These are phyloP conservation scores for Schoenoplectus triqueter DNA, from an alignment of 202 grass and related monocot species.

Conservation along the genomic window DNA sequence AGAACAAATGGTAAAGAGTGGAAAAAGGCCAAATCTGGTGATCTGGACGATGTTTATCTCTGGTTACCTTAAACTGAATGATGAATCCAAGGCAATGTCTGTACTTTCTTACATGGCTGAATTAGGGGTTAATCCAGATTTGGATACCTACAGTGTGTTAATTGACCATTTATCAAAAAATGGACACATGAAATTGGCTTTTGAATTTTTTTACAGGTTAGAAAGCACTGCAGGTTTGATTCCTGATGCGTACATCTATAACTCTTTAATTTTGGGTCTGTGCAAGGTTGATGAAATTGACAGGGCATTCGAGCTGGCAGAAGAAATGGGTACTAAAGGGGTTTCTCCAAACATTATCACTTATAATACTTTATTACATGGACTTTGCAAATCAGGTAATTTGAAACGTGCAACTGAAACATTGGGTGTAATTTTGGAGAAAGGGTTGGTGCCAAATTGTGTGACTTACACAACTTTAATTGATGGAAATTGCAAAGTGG, in stretches of 20 bases:
- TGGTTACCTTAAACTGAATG: constrained; percentile 56
- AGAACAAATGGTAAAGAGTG: constrained; percentile 51
- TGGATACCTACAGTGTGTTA: constrained; percentile 56
- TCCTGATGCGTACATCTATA: constrained; percentile 64
- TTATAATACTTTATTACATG: constrained; percentile 65
- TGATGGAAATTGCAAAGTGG: constrained; percentile 62
- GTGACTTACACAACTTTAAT: constrained; percentile 74
- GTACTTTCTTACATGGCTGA: constrained; percentile 60
- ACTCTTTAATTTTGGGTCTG: constrained; percentile 68
- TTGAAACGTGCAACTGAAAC: constrained; percentile 49
- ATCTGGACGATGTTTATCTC: constrained; percentile 64
- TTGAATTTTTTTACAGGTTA: constrained; percentile 57
- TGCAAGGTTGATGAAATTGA: constrained; percentile 54
- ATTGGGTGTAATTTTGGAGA: constrained; percentile 44
- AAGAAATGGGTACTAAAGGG: constrained; percentile 68
- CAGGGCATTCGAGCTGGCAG: constrained; percentile 58
- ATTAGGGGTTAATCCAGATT: constrained; percentile 44
- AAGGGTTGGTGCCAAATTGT: constrained; percentile 60
- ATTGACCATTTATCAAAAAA: constrained; percentile 60
- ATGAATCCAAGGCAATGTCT: constrained; percentile 51
- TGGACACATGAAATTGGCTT: constrained; percentile 56
- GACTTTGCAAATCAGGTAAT: constrained; percentile 65
- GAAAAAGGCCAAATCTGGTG: constrained; percentile 55
- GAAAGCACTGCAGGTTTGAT: constrained; percentile 56
- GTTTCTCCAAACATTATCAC: constrained; percentile 57